Base-by-base conservation (phyloP, 1,139 yeast species). In the Pichia terricola region DNA sequence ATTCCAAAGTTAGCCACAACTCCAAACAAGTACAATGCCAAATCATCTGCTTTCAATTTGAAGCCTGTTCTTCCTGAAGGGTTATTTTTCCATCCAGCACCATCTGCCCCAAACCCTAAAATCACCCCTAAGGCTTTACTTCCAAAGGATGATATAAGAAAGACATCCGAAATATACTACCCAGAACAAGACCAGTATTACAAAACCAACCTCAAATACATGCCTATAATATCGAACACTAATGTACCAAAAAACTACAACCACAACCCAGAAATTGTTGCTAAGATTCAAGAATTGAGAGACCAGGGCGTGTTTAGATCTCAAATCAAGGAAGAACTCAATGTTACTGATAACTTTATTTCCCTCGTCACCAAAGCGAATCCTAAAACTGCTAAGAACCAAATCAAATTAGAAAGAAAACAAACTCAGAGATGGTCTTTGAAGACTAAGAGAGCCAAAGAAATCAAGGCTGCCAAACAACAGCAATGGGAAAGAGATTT, bases 91-190 rank as follows among this genome's bases (percentile, higher is more conserved):
- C 70, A 67, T 34, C 79, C 81, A 36, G 65, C 77, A 10, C 79
- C 81, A 40, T 67, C 75, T 30, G 66, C 71, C 30, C 51, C 58
- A 34, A 58, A 51, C 39, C 65, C 60, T 10, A 52, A 53, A 43
- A 52, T 60, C 42, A 86, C 95, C 0, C 94, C 95, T 33, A 73
- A 72, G 50, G 79, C 79, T 4, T 86, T 86, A 59, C 64, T 86
- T 44, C 95, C 95, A 3, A 56, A 64, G 2, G 56, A 62, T 7
- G 94, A 84, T 57, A 77, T 77, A 32, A 73, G 94, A 55, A 71
- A 69, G 47, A 64, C 61, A 3, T 62, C 67, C 34, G 61, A 53
- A 6, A 39, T 56, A 3, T 59, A 61, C 38, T 60, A 60, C 34
- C 62, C 63, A n/a, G 66, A 66, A 39, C 52, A 53, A 53, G 50